Conservation (phyloP, 805 yeast species). For the Candida verbasci region DNA sequence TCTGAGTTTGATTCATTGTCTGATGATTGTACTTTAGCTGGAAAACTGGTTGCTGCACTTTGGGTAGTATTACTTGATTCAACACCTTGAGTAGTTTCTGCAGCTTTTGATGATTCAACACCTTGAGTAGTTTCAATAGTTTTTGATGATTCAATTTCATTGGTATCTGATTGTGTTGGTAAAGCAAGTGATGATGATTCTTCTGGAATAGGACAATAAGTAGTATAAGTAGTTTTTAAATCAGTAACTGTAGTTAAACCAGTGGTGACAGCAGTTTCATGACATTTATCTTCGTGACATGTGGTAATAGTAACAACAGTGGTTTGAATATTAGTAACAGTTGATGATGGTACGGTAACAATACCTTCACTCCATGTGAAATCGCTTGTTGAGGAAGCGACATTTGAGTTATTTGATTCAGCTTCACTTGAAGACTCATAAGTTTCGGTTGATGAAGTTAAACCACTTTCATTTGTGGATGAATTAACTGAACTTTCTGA, state of each 20-base stretch:
- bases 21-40: no score
- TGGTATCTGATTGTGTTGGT: slow-evolving; percentile 18
- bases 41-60: neutral
- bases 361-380: no score
- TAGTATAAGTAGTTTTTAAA: slow-evolving; percentile 29
- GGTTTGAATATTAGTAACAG: slow-evolving; percentile 15
- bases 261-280: slow-evolving; percentile 23
- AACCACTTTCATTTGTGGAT: no score
- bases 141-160: slow-evolving; percentile 22
- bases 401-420: neutral
- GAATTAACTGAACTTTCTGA: no score
- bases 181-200: slow-evolving; percentile 26
- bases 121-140: slow-evolving; percentile 10
- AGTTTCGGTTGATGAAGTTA: no score
- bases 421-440: neutral
- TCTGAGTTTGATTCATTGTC: no score
- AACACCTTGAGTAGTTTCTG: neutral
- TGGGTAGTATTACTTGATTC: neutral
- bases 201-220: slow-evolving; percentile 29
- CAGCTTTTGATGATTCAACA: neutral
- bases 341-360: neutral
- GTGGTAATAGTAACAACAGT: slow-evolving; percentile 32
- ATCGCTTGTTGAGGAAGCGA: neutral
- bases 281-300: slow-evolving; percentile 29
- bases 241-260: slow-evolving; percentile 25